A percentile compares a stretch with the other conserved stretches of the same genome.
Conservation (phyloP, 2,329 filamentous ascomycete genomes). For the Plectosphaerella cucumerina region DNA sequence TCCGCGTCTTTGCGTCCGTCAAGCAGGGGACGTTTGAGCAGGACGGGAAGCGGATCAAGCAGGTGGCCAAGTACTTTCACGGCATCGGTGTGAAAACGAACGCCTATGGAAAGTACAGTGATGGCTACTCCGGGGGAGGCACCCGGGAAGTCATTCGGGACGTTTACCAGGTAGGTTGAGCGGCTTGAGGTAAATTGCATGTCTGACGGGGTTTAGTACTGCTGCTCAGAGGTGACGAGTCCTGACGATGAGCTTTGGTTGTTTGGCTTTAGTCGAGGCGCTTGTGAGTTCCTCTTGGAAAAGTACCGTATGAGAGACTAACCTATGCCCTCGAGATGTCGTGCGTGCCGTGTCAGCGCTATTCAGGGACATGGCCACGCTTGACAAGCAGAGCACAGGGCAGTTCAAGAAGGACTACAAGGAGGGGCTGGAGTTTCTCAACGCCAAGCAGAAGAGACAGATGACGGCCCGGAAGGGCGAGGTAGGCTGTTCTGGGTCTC, state of each 20-base stretch:
- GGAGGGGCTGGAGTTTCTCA: background rate
- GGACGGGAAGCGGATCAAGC: background rate
- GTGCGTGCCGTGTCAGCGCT: constrained; percentile 32
- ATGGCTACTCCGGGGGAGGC: constrained; percentile 12
- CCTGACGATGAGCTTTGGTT: constrained; percentile 32
- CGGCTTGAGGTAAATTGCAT: background rate
- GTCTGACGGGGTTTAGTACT: constrained; percentile 1
- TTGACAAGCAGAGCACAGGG: background rate
- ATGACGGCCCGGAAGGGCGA: constrained; percentile 2
- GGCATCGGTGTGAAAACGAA: constrained; percentile 15
- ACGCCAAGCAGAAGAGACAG: constrained; percentile 1
- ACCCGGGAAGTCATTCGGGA: constrained; percentile 14
- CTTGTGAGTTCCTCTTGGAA: constrained; percentile 22
- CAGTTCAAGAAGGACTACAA: constrained; percentile 2
- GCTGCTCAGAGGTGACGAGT: constrained; percentile 4
- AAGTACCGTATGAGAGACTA: too few relatives aligned
- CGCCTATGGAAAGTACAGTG: constrained; percentile 14
- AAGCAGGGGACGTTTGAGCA: constrained; percentile 3
- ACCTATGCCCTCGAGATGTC: constrained; percentile 14
- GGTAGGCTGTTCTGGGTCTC: constrained; percentile 6
- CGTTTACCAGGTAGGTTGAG: constrained; percentile 14
- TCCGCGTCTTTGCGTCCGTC: constrained; percentile 6
- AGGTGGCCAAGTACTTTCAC: constrained; percentile 6
- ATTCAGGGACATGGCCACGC: constrained; percentile 23
- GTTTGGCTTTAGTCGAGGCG: constrained; percentile 34